Conservation (phyloP, 495 filamentous ascomycete genomes). For the Daldinia bambusicola region DNA sequence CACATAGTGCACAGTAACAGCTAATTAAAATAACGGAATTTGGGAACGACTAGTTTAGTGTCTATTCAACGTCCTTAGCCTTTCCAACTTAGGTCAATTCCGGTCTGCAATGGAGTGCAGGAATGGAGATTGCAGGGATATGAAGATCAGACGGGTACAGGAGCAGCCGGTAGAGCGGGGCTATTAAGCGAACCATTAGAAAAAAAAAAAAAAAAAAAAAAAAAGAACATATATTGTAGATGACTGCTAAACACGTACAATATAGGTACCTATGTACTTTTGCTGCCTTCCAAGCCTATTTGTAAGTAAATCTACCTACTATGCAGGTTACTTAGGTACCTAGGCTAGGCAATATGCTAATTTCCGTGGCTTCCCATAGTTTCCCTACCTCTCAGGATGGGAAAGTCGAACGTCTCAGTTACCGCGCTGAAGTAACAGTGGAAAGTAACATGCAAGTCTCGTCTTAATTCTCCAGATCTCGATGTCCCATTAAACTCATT, state of each 20-base stretch:
- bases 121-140: slow-evolving; percentile 44
- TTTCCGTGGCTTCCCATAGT: slow-evolving; percentile 22
- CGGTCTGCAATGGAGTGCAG: slow-evolving; percentile 28
- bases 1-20: too few relatives aligned
- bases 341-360: slow-evolving; percentile 26
- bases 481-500: slow-evolving; percentile 32
- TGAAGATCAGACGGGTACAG: slow-evolving; percentile 41
- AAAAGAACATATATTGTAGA: too few relatives aligned
- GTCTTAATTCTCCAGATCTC: slow-evolving; percentile 39
- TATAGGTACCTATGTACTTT: too few relatives aligned
- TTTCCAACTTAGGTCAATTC: slow-evolving; percentile 24
- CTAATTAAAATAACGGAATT: slow-evolving; percentile 2
- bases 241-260: too few relatives aligned
- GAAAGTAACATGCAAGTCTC: slow-evolving; percentile 39
- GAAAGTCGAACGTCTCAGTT: slow-evolving; percentile 38
- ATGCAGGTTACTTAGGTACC: too few relatives aligned
- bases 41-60: background rate
- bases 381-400: slow-evolving; percentile 19
- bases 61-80: slow-evolving; percentile 4
- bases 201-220: too few relatives aligned
- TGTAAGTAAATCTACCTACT: background rate
- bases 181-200: slow-evolving; percentile 11
- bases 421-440: slow-evolving; percentile 37
- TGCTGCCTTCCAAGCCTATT: too few relatives aligned
- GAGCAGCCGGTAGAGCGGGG: slow-evolving; percentile 18